Percentiles rank a stretch among this genome's conserved stretches.
Conservation (phyloP, 129 eudicot genomes). For the Escallonia rubra region DNA sequence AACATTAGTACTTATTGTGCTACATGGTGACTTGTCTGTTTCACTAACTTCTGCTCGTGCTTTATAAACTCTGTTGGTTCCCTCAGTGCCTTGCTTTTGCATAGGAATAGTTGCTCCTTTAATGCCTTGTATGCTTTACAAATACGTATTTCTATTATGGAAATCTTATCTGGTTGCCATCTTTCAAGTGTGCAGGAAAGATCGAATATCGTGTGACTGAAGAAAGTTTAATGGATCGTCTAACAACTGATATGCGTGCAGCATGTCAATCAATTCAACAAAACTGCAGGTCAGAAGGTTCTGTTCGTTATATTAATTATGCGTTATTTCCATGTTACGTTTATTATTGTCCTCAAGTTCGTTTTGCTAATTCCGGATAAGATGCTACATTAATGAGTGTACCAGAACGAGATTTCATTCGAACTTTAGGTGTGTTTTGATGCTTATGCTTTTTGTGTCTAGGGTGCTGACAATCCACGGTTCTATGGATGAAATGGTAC, state of each 20-base stretch:
- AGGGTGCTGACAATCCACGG: constrained; percentile 84
- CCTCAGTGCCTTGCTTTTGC: neutral
- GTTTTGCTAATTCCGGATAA: too few species aligned
- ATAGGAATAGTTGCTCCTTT: neutral
- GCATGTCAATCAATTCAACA: constrained; percentile 48
- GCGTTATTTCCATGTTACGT: neutral
- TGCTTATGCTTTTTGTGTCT: neutral
- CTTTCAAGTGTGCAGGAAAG: constrained; percentile 37
- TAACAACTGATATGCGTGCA: constrained; percentile 52
- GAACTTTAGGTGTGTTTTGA: neutral
- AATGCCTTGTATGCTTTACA: neutral
- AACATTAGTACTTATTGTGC: neutral
- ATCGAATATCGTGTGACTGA: constrained; percentile 65
- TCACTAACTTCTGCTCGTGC: neutral
- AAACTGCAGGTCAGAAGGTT: constrained; percentile 56
- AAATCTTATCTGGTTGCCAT: neutral
- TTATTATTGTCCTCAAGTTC: neutral
- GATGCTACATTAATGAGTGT: too few species aligned
- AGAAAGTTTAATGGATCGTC: constrained; percentile 67
- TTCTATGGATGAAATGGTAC: constrained; percentile 54
- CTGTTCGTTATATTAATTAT: neutral
- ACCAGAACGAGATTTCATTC: neutral
- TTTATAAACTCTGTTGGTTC: neutral
- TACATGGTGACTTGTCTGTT: neutral
- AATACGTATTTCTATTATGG: neutral